phyloP scores from a whole-genome alignment of 2,329 filamentous ascomycete species.

The Cytospora piceicola region DNA sequence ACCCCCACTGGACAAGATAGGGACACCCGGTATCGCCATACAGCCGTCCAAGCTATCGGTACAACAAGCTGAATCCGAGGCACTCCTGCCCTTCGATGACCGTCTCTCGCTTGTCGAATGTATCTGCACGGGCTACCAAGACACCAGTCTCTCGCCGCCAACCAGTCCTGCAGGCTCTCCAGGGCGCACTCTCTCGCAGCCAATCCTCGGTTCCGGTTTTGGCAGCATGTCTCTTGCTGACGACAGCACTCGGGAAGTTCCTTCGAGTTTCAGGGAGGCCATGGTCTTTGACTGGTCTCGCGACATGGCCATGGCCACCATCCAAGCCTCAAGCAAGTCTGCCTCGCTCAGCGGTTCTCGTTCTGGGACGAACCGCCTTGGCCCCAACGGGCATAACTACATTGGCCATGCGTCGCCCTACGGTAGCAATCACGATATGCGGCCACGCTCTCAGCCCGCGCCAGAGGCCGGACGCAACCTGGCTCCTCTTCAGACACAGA shows the following conservation, averaged over 20 bases:
- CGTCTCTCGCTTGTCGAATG: conserved; percentile 72
- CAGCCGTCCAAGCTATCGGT: conserved; percentile 52
- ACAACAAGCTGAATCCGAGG: conserved; percentile 62
- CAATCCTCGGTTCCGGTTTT: conserved; percentile 58
- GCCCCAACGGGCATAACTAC: conserved; percentile 52
- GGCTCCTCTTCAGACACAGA: conserved; percentile 44
- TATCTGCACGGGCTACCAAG: conserved; percentile 73
- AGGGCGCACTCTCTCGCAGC: conserved; percentile 64
- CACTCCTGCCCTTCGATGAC: conserved; percentile 76
- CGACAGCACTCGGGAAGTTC: conserved; percentile 60
- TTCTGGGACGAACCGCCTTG: conserved; percentile 64
- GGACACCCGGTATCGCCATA: conserved; percentile 52
- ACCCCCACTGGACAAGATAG: conserved; percentile 64
- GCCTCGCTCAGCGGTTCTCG: conserved; percentile 78
- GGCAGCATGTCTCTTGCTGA: conserved; percentile 44
- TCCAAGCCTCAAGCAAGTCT: conserved; percentile 71
- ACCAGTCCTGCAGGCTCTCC: conserved; percentile 73
- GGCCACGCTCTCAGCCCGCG: conserved; percentile 52
- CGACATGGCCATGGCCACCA: conserved; percentile 69
- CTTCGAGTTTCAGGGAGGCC: conserved; percentile 69
- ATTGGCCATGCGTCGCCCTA: conserved; percentile 48
- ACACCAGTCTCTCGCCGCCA: conserved; percentile 64
- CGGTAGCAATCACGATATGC: conserved; percentile 54
- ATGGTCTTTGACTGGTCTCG: conserved; percentile 82
- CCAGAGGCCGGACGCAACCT: conserved; percentile 34